Evolutionary conservation across 129 eudicot species (phyloP).

Genomic region (Pseudognaphalium luteoalbum): DNA sequence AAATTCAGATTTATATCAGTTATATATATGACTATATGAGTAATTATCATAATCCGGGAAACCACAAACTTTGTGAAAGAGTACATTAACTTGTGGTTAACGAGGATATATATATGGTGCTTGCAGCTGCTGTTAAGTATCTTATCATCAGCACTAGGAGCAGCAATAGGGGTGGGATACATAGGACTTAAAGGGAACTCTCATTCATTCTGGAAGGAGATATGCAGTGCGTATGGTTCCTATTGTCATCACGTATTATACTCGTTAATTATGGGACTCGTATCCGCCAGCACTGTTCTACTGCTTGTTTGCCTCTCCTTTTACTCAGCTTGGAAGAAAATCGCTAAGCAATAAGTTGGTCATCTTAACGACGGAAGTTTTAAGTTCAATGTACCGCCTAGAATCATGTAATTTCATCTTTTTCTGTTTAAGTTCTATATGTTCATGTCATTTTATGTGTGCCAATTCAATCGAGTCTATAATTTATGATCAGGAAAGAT

Average conservation of each 20-base stretch:
- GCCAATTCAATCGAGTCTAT: not conserved
- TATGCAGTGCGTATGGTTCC: conserved; percentile 48
- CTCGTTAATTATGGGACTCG: conserved; percentile 37
- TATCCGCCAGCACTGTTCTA: conserved; percentile 48
- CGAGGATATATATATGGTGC: not conserved
- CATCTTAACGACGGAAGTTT: not conserved
- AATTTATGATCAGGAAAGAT: not conserved
- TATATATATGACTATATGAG: not conserved
- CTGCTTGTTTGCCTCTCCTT: conserved; percentile 53
- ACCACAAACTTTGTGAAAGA: not conserved
- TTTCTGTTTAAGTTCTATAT: not conserved
- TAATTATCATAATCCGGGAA: not conserved
- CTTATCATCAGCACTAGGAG: conserved; percentile 67
- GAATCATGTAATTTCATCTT: not conserved
- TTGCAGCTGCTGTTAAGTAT: conserved; percentile 69
- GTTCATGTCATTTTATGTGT: not conserved
- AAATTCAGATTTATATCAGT: too few species aligned
- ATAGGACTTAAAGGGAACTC: conserved; percentile 69
- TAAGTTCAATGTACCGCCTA: not conserved
- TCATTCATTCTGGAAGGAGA: conserved; percentile 42
- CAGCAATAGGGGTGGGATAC: conserved; percentile 63
- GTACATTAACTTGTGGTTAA: not conserved
- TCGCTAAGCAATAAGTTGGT: conserved; percentile 8
- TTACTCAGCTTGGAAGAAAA: conserved; percentile 45
- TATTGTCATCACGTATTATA: conserved; percentile 59